A percentile compares a stretch with the other conserved stretches of the same genome.
phyloP scores from a whole-genome alignment of 306 rosid species.

The Hippophae gyantsensis region DNA sequence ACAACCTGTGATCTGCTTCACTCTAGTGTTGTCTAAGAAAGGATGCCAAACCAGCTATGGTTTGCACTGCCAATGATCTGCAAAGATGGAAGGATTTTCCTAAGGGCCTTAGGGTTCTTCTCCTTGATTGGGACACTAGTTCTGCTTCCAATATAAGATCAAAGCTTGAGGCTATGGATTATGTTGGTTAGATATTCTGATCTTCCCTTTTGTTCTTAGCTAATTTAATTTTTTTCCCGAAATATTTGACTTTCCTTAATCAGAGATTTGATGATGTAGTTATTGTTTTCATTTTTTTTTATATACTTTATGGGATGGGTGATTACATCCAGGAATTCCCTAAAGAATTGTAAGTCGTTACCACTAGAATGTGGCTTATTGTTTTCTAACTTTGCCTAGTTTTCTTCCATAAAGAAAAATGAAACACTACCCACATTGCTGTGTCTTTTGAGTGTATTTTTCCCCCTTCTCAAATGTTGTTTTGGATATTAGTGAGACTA shows the following conservation, averaged over 20 bases:
- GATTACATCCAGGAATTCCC: too few species aligned
- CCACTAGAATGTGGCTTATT: too few species aligned
- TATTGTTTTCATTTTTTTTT: background rate
- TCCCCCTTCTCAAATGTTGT: too few species aligned
- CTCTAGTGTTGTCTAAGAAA: slow-evolving; percentile 41
- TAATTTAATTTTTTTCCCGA: background rate
- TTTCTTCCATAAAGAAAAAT: too few species aligned
- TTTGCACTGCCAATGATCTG: slow-evolving; percentile 88
- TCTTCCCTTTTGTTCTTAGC: slow-evolving; percentile 9
- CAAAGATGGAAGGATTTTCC: slow-evolving; percentile 95
- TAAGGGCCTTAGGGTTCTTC: slow-evolving; percentile 85
- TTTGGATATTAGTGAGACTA: too few species aligned
- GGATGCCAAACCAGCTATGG: slow-evolving; percentile 99
- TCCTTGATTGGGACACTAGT: slow-evolving; percentile 63
- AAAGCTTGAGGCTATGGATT: slow-evolving; percentile 84
- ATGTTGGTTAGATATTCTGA: slow-evolving; percentile 44
- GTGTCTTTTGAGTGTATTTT: too few species aligned
- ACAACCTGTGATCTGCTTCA: slow-evolving; percentile 24
- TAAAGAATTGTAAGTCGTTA: too few species aligned
- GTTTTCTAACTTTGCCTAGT: too few species aligned
- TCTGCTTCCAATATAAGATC: slow-evolving; percentile 66
- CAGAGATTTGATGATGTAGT: slow-evolving; percentile 5
- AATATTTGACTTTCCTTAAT: slow-evolving; percentile 3
- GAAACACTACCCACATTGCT: too few species aligned
- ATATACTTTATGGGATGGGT: too few species aligned